Base-by-base conservation (phyloP, 2,329 filamentous ascomycete genomes). In the Cercospora citrullina region DNA sequence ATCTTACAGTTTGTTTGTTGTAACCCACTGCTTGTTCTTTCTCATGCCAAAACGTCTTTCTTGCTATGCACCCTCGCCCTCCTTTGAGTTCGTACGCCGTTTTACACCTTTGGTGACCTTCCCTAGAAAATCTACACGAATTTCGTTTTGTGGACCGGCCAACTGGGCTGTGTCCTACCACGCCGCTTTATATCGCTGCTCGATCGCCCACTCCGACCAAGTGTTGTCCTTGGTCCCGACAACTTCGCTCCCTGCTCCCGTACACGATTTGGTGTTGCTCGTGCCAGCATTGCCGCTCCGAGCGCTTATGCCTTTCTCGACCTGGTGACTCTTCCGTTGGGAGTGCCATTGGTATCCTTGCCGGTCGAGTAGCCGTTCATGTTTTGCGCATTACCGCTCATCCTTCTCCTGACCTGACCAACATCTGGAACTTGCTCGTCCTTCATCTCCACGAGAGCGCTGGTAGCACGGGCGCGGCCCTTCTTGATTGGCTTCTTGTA, bases 401-500 rank as follows among this genome's bases (percentile, higher is more conserved):
- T 85, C 82, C 76, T 81, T 78, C 79, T 85, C 81, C 78, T 84
- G 80, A 80, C 83, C 77, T 85, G 82, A 73, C 80, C 81, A 70
- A 84, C 81, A 69, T 84, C 82, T 64, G 86, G 86, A 69, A 89
- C 82, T 77, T 91, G 86, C 77, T 90, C 87, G 77, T 89, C 87
- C 79, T 92, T 91, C 83, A 94, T 93, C 80, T 96, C 93, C 75
- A 94, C 91, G 62, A 95, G 83, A 68, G 89, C 88, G 85, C 94
- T 95, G 81, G 92, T 94, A 77, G 92, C 91, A 75, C 90, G 93
- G 76, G 87, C 85, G 86, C 88, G 80, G 68, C 82, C 82, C 86
- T 93, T 94, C 79, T 87, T 88, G 80, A 89, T 87, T 70, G 90
- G 89, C 86, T 93, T 94, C 85, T 90, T 91, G 85, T 99, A 99